Percentiles rank a stretch among this genome's conserved stretches.
These are phyloP conservation scores for Trametes coccinea DNA, from an alignment of 768 basidiomycete species.

Conservation along the genomic window DNA sequence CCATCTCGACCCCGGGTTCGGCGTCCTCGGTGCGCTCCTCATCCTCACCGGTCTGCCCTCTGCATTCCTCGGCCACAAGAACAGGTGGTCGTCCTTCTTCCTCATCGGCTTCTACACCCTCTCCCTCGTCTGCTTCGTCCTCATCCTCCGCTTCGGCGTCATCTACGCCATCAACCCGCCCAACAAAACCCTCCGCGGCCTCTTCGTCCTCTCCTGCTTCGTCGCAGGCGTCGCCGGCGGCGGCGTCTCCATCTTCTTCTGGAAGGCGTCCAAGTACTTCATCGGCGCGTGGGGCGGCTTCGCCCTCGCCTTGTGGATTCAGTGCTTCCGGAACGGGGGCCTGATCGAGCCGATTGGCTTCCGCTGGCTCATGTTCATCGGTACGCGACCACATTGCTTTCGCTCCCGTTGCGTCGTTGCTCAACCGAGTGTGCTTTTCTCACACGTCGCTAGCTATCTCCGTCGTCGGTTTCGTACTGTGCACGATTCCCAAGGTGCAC, in stretches of 20 bases:
- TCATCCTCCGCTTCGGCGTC: slow-evolving; percentile 88
- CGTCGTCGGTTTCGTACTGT: slow-evolving; percentile 77
- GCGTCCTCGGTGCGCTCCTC: slow-evolving; percentile 82
- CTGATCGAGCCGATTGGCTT: slow-evolving; percentile 75
- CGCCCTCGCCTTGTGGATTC: slow-evolving; percentile 82
- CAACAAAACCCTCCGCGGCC: slow-evolving; percentile 72
- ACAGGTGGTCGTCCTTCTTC: slow-evolving; percentile 95
- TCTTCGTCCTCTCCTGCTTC: slow-evolving; percentile 82
- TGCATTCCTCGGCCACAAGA: slow-evolving; percentile 93
- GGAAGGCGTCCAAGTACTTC: slow-evolving; percentile 84
- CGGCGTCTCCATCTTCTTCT: slow-evolving; percentile 87
- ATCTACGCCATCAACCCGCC: slow-evolving; percentile 83
- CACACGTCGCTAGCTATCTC: slow-evolving; percentile 50
- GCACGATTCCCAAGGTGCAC: slow-evolving; percentile 84
- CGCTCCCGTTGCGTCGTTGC: slow-evolving; percentile 9
- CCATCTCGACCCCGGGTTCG: slow-evolving; percentile 83
- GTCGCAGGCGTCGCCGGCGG: slow-evolving; percentile 86
- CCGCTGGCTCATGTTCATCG: slow-evolving; percentile 89
- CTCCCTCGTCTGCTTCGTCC: slow-evolving; percentile 80
- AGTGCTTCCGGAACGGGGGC: slow-evolving; percentile 82
- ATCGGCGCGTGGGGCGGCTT: slow-evolving; percentile 87
- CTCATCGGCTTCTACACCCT: slow-evolving; percentile 90
- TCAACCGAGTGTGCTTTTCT: slow-evolving; percentile 24
- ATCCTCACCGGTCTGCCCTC: slow-evolving; percentile 89
- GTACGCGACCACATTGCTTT: slow-evolving; percentile 41